Percentiles rank a stretch among this genome's conserved stretches.
Evolutionary conservation across 371 early-diverging fungal species (phyloP).

Genomic region (Haplosporangium sp.): DNA sequence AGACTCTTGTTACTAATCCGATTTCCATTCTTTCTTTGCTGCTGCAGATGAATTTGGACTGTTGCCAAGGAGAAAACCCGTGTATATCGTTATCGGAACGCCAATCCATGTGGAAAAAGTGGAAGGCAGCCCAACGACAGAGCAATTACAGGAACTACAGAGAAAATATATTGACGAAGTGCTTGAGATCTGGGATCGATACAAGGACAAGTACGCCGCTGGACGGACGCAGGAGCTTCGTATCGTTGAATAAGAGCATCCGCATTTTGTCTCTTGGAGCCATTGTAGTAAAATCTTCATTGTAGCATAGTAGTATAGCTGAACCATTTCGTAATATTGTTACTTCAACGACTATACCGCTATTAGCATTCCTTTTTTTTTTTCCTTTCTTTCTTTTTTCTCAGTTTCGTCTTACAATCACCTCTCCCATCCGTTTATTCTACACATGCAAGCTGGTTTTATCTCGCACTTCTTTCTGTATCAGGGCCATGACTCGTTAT

Average conservation of each 20-base stretch:
- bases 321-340: too few species aligned
- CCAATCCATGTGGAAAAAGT: conserved; percentile 69
- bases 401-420: too few species aligned
- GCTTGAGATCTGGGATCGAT: conserved; percentile 67
- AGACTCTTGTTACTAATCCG: conserved; percentile 60
- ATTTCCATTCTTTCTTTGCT: conserved; percentile 8
- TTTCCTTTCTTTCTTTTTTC: too few species aligned
- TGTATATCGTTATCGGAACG: conserved; percentile 62
- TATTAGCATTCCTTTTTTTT: too few species aligned
- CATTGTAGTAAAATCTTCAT: too few species aligned
- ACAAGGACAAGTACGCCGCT: conserved; percentile 76
- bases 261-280: too few species aligned
- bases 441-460: too few species aligned
- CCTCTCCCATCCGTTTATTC: neutral
- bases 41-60: conserved; percentile 49
- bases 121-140: conserved; percentile 66
- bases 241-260: conserved; percentile 59
- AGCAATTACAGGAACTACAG: conserved; percentile 74
- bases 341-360: too few species aligned
- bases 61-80: conserved; percentile 46
- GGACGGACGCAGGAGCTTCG: conserved; percentile 66
- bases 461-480: too few species aligned
- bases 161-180: conserved; percentile 72
- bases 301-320: too few species aligned
- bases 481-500: conserved; percentile 3